Evolutionary conservation across 352 stramenopile genomes (phyloP).

Genomic region (Globisporangium ultimum): DNA sequence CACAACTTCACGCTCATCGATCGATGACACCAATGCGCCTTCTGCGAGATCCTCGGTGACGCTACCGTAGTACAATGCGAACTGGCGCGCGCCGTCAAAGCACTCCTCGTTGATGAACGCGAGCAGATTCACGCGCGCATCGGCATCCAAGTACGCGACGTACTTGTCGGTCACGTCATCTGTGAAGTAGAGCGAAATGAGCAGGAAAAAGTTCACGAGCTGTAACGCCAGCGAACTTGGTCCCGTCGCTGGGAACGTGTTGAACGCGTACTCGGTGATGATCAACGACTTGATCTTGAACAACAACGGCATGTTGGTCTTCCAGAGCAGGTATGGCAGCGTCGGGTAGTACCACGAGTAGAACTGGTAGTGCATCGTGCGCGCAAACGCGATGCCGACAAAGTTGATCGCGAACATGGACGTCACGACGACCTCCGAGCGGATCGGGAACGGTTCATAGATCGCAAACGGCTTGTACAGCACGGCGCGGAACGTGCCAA

Average conservation of each 20-base stretch:
- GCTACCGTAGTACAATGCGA: conserved; percentile 83
- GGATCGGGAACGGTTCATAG: conserved; percentile 78
- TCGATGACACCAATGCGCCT: conserved; percentile 56
- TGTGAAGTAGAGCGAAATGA: conserved; percentile 75
- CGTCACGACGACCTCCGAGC: conserved; percentile 80
- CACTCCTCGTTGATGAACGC: conserved; percentile 72
- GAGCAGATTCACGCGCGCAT: conserved; percentile 62
- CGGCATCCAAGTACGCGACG: conserved; percentile 76
- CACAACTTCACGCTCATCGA: conserved; percentile 80
- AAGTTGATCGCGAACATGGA: conserved; percentile 94
- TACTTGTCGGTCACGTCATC: conserved; percentile 53
- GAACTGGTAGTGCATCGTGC: conserved; percentile 99
- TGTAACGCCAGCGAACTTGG: conserved; percentile 91
- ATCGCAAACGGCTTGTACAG: conserved; percentile 68
- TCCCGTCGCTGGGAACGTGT: conserved; percentile 93
- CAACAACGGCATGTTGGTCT: conserved; percentile 78
- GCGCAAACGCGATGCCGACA: conserved; percentile 94
- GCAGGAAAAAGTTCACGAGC: conserved; percentile 84
- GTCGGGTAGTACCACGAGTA: conserved; percentile 96
- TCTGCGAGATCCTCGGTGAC: conserved; percentile 73
- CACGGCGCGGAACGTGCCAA: conserved; percentile 69
- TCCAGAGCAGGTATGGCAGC: conserved; percentile 93
- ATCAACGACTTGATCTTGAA: conserved; percentile 83
- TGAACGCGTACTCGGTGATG: conserved; percentile 91
- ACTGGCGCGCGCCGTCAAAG: conserved; percentile 70